A percentile compares a stretch with the other conserved stretches of the same genome.
phyloP scores from a whole-genome alignment of 768 basidiomycete species.

The Chlorophyllum brunneum region DNA sequence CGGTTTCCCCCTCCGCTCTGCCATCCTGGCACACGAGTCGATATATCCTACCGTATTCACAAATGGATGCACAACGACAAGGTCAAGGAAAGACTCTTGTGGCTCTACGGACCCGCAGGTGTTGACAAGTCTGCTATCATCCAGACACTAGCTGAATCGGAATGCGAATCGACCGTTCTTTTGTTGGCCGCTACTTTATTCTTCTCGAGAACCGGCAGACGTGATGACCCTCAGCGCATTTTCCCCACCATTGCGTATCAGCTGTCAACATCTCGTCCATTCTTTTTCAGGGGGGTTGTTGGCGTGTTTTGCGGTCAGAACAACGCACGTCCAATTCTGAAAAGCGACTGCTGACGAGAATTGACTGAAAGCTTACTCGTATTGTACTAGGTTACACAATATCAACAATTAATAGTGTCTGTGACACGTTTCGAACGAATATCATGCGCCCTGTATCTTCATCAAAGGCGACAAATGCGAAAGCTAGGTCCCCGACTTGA shows the following conservation, averaged over 20 bases:
- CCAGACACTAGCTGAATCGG: constrained; percentile 5
- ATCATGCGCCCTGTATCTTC: no score
- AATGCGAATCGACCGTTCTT: not conserved
- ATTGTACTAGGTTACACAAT: no score
- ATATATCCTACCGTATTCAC: not conserved
- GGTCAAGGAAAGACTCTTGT: not conserved
- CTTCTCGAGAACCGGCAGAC: constrained; percentile 15
- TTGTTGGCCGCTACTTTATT: constrained; percentile 17
- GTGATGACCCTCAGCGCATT: constrained; percentile 8
- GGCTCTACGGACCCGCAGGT: not conserved
- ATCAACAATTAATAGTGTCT: no score
- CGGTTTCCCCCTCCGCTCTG: constrained; percentile 3
- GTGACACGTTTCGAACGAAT: no score
- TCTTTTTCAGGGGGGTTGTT: no score
- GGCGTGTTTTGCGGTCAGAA: no score
- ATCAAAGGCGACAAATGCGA: no score
- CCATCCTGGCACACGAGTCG: constrained; percentile 3
- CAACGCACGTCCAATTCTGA: no score
- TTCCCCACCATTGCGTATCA: constrained; percentile 22
- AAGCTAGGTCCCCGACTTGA: no score
- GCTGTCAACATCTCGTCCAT: no score
- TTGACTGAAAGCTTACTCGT: no score
- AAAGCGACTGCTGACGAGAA: no score
- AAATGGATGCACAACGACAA: not conserved
- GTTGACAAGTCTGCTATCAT: constrained; percentile 11